Base-by-base conservation (phyloP, 768 basidiomycete species). In the Podaxis sp. region DNA sequence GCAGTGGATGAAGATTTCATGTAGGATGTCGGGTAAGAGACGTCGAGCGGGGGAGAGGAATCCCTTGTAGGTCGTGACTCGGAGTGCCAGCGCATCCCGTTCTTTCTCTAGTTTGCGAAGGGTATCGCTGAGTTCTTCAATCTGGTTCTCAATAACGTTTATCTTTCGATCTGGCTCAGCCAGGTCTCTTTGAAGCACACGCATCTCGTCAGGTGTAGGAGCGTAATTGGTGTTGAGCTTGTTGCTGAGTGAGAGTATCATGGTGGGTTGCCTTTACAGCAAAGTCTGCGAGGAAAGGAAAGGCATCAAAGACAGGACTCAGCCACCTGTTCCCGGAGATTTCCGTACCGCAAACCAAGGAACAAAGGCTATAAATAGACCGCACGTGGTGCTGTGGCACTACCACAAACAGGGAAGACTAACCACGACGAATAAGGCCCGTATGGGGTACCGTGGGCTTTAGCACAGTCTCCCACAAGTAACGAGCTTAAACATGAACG, bases 1-100 rank as follows among this genome's bases (percentile, higher is more conserved):
- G 37, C 67, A 70, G 6, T 53, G 38, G 15, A 62, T 13, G 50
- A 68, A 68, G 33, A 70, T 67, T 33, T 61, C 63, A 6, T 66
- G 58, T 2, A 70, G 58, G 22, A 70, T 58, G 2, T 70, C 67
- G 17, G 62, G 53, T 2, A 66, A 8, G 48, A 49, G 51, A 24
- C 65, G 65, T 1, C 66, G 64, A 20, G 60, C 62, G 7, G 62
- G 67, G 2, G 64, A 63, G 15, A 66, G 24, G 2, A 68, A 38
- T 6, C 57, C 55, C 4, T 40, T 30, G 28, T 62, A 56, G 2
- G 30, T 17, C 13, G 12, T 52, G 4, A 58, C 11, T 13, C 48
- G 49, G 3, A 1, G 5, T 7, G 10, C 13, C 13, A 48, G 40
- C 17, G 1, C 60, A 38, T 53, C 48, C 20, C 2, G 17, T 24